Evolutionary conservation across 1,284 basidiomycete genomes (phyloP).

Genomic region (Anthracocystis walkeri): DNA sequence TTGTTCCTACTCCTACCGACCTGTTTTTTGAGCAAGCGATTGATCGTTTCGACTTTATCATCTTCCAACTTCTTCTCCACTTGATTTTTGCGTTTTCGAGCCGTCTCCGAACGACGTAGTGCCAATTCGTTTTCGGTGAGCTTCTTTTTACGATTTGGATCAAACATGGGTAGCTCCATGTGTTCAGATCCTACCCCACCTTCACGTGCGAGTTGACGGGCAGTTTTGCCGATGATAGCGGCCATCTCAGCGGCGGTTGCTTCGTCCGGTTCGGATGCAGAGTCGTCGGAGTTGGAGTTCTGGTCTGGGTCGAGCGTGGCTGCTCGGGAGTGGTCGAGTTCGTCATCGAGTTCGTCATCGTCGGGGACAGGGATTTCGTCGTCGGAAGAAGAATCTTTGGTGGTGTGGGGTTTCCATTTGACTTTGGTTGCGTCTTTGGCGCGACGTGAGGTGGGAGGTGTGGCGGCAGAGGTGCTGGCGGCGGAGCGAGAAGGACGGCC

Average conservation of each 20-base stretch:
- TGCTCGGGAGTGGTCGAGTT: conserved; percentile 13
- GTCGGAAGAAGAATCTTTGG: conserved; percentile 27
- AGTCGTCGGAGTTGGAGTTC: conserved; percentile 14
- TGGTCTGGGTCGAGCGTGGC: conserved; percentile 2
- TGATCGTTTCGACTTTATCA: conserved; percentile 89
- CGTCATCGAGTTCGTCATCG: conserved; percentile 26
- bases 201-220: conserved; percentile 62
- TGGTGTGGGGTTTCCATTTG: conserved; percentile 42
- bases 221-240: conserved; percentile 59
- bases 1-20: conserved; percentile 62
- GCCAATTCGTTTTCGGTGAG: conserved; percentile 85
- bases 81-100: conserved; percentile 84
- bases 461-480: conserved; percentile 3
- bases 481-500: conserved; percentile 5
- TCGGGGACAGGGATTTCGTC: conserved; percentile 17
- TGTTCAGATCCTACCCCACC: conserved; percentile 48
- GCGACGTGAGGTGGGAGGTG: conserved; percentile 12
- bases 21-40: conserved; percentile 84
- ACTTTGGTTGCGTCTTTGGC: conserved; percentile 35
- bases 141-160: conserved; percentile 76
- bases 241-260: conserved; percentile 39
- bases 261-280: conserved; percentile 42
- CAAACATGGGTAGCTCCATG: conserved; percentile 60
- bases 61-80: conserved; percentile 91
- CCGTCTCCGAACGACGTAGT: conserved; percentile 84